Evolutionary conservation across 768 basidiomycete genomes (phyloP).

Genomic region (Sarcodon sp.): DNA sequence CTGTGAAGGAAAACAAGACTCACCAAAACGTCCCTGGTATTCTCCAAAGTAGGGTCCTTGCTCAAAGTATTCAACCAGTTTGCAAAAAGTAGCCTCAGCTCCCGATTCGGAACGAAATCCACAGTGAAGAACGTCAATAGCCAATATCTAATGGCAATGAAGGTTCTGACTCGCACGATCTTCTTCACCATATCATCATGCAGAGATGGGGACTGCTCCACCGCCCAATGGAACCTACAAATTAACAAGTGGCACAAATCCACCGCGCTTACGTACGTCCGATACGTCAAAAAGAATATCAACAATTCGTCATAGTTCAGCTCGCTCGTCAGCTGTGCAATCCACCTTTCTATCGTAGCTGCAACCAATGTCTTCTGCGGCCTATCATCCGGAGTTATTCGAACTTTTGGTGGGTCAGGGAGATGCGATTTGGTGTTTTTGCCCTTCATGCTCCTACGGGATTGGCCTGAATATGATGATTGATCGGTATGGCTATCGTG

Average conservation of each 20-base stretch:
- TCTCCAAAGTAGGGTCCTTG: conserved; percentile 56
- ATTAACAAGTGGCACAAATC: conserved; percentile 77
- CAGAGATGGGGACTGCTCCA: conserved; percentile 23
- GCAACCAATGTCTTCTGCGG: conserved; percentile 55
- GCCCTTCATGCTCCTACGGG: conserved; percentile 21
- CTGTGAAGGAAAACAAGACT: conserved; percentile 14
- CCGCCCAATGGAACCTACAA: conserved; percentile 83
- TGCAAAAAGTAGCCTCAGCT: conserved; percentile 58
- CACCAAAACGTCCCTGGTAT: conserved; percentile 60
- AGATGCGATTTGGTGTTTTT: conserved; percentile 6
- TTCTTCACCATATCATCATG: conserved; percentile 62
- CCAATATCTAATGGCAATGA: conserved; percentile 87
- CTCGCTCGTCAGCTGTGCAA: conserved; percentile 81
- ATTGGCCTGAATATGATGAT: not conserved
- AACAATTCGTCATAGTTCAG: conserved; percentile 79
- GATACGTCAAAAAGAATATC: conserved; percentile 87
- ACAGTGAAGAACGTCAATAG: conserved; percentile 80
- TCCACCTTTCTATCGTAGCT: conserved; percentile 88
- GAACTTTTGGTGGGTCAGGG: conserved; percentile 4
- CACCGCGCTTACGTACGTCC: conserved; percentile 67
- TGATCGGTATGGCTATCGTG: not conserved
- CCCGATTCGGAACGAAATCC: conserved; percentile 76
- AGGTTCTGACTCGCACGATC: conserved; percentile 80
- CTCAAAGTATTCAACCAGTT: conserved; percentile 74
- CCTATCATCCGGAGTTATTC: conserved; percentile 18